These are phyloP conservation scores for Tolypocladium pustulatum DNA, from an alignment of 2,329 filamentous ascomycete genomes.

Conservation along the genomic window DNA sequence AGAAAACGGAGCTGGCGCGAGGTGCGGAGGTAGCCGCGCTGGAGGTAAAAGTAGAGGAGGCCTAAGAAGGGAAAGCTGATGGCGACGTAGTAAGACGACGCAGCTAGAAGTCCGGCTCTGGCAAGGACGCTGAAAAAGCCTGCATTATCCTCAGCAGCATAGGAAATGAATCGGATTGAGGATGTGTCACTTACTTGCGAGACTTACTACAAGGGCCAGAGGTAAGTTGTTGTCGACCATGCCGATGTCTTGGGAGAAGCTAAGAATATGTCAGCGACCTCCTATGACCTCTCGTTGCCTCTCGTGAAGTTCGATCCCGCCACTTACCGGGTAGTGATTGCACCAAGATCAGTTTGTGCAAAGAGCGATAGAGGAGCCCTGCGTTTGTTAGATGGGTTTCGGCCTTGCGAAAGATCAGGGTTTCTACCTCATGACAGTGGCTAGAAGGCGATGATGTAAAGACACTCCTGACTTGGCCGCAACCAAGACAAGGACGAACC, in stretches of 20 bases:
- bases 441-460: conserved; percentile 13
- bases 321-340: conserved; percentile 27
- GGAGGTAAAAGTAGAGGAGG: conserved; percentile 30
- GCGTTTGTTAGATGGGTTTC: background rate
- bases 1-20: conserved; percentile 30
- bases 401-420: background rate
- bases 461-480: conserved; percentile 15
- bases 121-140: conserved; percentile 21
- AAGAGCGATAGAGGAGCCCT: conserved; percentile 31
- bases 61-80: conserved; percentile 32
- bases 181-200: conserved; percentile 18
- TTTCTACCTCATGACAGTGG: conserved; percentile 10
- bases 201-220: conserved; percentile 19
- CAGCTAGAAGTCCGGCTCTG: conserved; percentile 13
- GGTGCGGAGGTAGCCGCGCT: conserved; percentile 28
- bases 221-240: conserved; percentile 28
- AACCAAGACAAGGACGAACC: conserved; percentile 16
- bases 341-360: conserved; percentile 26
- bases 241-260: conserved; percentile 33
- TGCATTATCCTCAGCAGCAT: conserved; percentile 2
- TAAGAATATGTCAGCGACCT: conserved; percentile 5
- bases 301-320: background rate
- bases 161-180: background rate
- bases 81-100: conserved; percentile 19
- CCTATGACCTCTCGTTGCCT: background rate